Percentiles rank a stretch among this genome's conserved stretches.
phyloP scores from a whole-genome alignment of 23 red algal species.

The Agarophyton chilense region DNA sequence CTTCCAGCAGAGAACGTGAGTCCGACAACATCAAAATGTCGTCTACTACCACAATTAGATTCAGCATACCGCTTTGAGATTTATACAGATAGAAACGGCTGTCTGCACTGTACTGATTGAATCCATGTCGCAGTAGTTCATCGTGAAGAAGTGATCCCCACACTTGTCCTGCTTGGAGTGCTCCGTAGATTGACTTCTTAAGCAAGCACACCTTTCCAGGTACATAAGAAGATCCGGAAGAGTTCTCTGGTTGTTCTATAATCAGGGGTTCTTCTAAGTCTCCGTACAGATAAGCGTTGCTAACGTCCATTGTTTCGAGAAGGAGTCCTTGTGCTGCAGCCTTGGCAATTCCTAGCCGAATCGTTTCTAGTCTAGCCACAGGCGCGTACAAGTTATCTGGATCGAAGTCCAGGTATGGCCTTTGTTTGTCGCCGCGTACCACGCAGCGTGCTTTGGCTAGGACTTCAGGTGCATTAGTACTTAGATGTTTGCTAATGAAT shows the following conservation, averaged over 20 bases:
- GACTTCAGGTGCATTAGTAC: neutral
- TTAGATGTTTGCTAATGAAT: conserved; percentile 8
- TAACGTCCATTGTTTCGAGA: conserved; percentile 3
- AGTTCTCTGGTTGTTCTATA: neutral
- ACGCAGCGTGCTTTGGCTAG: conserved; percentile 28
- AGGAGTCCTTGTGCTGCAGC: conserved; percentile 3
- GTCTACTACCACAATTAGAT: neutral
- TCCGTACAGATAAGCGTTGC: conserved; percentile 13
- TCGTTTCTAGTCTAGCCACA: neutral
- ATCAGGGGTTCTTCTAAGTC: conserved; percentile 2
- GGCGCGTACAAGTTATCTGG: neutral
- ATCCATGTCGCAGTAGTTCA: neutral
- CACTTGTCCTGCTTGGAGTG: neutral
- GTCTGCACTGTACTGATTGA: conserved; percentile 27
- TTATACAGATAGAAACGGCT: neutral
- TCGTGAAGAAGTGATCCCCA: neutral
- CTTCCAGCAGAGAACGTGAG: neutral
- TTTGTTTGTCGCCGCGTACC: neutral
- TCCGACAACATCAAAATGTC: neutral
- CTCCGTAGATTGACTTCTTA: conserved; percentile 8
- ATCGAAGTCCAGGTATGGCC: neutral
- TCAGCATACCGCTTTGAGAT: neutral
- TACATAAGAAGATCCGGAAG: conserved; percentile 5
- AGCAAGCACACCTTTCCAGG: neutral
- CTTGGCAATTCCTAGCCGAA: neutral